phyloP scores from a whole-genome alignment of 208 protist species.

The Trichomonas tenax region DNA sequence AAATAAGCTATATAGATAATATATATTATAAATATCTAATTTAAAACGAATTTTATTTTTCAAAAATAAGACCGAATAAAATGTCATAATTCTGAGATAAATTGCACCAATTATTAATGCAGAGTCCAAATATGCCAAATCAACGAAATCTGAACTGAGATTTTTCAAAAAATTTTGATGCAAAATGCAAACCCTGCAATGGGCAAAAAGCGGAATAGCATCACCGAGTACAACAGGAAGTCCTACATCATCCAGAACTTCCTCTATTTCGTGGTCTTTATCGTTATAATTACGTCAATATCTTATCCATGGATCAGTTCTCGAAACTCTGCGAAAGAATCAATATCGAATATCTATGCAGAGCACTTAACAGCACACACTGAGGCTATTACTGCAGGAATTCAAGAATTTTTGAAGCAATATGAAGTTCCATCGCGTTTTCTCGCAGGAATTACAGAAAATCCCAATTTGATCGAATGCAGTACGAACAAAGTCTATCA shows the following conservation, averaged over 20 bases:
- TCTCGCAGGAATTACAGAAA: background rate
- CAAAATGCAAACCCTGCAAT: background rate
- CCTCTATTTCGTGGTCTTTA: background rate
- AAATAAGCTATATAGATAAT: no score
- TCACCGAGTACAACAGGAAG: background rate
- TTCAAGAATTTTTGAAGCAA: background rate
- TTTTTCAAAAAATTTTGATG: no score
- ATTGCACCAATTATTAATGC: no score
- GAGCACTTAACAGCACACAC: background rate
- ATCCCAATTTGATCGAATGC: background rate
- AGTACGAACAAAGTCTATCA: background rate
- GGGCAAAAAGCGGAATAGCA: background rate
- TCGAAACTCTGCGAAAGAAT: background rate
- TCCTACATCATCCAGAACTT: background rate
- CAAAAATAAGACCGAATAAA: no score
- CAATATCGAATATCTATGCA: background rate
- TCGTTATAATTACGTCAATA: background rate
- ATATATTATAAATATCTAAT: no score
- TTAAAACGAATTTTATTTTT: no score
- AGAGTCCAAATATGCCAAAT: no score
- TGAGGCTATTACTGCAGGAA: background rate
- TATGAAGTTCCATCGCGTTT: background rate
- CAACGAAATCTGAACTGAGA: no score
- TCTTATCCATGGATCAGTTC: background rate
- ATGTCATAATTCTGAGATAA: no score